phyloP scores from a whole-genome alignment of 225 moss, liverwort and hornwort genomes.

The Marchantia polymorpha region DNA sequence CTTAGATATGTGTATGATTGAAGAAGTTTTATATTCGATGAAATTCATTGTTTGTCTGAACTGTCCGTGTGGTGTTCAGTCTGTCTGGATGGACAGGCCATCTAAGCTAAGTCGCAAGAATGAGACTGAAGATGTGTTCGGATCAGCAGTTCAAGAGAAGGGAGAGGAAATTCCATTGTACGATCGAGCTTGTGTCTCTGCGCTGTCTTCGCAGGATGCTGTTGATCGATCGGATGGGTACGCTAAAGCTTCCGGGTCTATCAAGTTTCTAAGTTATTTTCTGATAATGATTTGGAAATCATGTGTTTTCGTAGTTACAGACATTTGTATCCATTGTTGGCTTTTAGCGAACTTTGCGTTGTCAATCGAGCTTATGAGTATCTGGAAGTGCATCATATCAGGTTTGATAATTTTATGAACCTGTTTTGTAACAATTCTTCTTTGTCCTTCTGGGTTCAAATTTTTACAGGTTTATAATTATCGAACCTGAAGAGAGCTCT shows the following conservation, averaged over 20 bases:
- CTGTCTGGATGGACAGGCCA: constrained; percentile 91
- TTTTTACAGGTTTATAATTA: constrained; percentile 17
- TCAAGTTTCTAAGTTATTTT: no score
- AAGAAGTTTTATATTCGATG: neutral
- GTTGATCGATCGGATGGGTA: constrained; percentile 58
- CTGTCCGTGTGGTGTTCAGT: constrained; percentile 33
- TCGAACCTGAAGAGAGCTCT: constrained; percentile 49
- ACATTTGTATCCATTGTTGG: no score
- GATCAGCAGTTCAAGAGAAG: constrained; percentile 41
- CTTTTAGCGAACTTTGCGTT: no score
- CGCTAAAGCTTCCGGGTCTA: constrained; percentile 19
- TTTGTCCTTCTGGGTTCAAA: neutral
- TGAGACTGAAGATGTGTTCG: constrained; percentile 33
- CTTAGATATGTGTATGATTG: neutral
- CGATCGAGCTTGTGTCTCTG: constrained; percentile 67
- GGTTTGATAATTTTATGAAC: neutral
- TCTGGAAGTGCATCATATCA: neutral
- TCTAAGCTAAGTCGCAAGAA: constrained; percentile 36
- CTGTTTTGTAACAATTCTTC: neutral
- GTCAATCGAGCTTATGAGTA: neutral
- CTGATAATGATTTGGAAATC: no score
- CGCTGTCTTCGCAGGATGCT: constrained; percentile 52
- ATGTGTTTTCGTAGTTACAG: no score
- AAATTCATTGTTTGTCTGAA: neutral
- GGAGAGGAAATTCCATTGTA: constrained; percentile 85